These are phyloP conservation scores for Neopestalotiopsis sp. DNA, from an alignment of 2,329 filamentous ascomycete genomes.

Conservation along the genomic window DNA sequence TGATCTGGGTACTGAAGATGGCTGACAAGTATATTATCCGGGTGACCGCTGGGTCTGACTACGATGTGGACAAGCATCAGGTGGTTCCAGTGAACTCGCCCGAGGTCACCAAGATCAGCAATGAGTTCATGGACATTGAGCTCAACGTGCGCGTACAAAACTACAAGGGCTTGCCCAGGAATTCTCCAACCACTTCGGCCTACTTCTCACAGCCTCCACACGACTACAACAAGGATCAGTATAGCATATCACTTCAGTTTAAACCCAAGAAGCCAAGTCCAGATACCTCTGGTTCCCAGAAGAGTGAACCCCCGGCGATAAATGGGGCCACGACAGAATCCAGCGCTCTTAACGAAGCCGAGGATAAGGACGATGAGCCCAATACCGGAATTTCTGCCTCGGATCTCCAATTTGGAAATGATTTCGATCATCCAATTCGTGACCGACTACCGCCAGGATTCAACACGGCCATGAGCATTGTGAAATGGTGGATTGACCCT, in stretches of 20 bases:
- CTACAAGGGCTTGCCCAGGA: constrained; percentile 71
- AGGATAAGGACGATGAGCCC: constrained; percentile 23
- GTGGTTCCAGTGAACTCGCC: constrained; percentile 77
- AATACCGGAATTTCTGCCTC: constrained; percentile 63
- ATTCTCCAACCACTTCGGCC: constrained; percentile 70
- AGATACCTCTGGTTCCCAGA: no score
- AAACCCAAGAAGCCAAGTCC: constrained; percentile 61
- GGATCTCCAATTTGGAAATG: constrained; percentile 90
- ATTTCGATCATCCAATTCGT: constrained; percentile 90
- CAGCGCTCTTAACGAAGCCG: not conserved
- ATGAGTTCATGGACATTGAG: constrained; percentile 66
- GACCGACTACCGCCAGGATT: constrained; percentile 87
- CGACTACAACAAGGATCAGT: constrained; percentile 72
- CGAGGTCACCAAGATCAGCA: constrained; percentile 65
- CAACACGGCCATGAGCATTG: constrained; percentile 80
- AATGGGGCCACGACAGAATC: constrained; percentile 14
- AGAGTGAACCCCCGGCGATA: not conserved
- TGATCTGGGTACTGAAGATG: constrained; percentile 43
- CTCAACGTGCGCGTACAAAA: constrained; percentile 76
- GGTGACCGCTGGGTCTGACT: constrained; percentile 80
- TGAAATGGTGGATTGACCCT: constrained; percentile 90
- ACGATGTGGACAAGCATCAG: constrained; percentile 74
- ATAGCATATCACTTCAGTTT: constrained; percentile 82
- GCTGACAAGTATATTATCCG: constrained; percentile 78
- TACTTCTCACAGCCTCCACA: constrained; percentile 81